A percentile compares a stretch with the other conserved stretches of the same genome.
These are phyloP conservation scores for Aspergillus nidulans DNA, from an alignment of 495 filamentous ascomycete genomes.

Conservation along the genomic window DNA sequence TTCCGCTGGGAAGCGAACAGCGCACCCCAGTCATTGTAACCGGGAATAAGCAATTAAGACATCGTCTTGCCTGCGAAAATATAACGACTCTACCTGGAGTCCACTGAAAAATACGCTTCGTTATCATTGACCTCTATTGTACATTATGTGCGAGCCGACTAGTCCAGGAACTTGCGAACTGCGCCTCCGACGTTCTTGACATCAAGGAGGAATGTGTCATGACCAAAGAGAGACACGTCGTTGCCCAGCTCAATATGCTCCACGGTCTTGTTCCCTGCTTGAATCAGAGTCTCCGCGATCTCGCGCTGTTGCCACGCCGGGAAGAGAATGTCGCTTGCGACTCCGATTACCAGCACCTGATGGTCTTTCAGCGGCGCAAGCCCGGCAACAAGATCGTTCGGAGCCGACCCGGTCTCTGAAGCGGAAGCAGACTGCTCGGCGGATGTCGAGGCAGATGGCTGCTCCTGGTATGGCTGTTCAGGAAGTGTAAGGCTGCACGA, in stretches of 20 bases:
- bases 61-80: too few relatives aligned
- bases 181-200: slow-evolving; percentile 84
- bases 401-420: slow-evolving; percentile 38
- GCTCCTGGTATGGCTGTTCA: slow-evolving; percentile 78
- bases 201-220: slow-evolving; percentile 95
- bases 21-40: too few relatives aligned
- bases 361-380: slow-evolving; percentile 66
- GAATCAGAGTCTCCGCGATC: slow-evolving; percentile 77
- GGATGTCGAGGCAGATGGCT: slow-evolving; percentile 38
- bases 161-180: slow-evolving; percentile 68
- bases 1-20: too few relatives aligned
- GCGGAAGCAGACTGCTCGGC: slow-evolving; percentile 19
- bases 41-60: too few relatives aligned
- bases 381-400: slow-evolving; percentile 74
- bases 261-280: slow-evolving; percentile 70
- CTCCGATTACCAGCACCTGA: slow-evolving; percentile 83
- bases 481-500: slow-evolving; percentile 83
- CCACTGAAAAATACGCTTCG: background rate
- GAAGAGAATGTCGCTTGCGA: slow-evolving; percentile 94
- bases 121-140: background rate
- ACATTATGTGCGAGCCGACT: background rate
- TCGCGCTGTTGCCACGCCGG: slow-evolving; percentile 98
- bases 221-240: slow-evolving; percentile 87
- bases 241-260: slow-evolving; percentile 88
- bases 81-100: too few relatives aligned